Conservation (phyloP, 768 basidiomycete species). For the Paxillus involutus region DNA sequence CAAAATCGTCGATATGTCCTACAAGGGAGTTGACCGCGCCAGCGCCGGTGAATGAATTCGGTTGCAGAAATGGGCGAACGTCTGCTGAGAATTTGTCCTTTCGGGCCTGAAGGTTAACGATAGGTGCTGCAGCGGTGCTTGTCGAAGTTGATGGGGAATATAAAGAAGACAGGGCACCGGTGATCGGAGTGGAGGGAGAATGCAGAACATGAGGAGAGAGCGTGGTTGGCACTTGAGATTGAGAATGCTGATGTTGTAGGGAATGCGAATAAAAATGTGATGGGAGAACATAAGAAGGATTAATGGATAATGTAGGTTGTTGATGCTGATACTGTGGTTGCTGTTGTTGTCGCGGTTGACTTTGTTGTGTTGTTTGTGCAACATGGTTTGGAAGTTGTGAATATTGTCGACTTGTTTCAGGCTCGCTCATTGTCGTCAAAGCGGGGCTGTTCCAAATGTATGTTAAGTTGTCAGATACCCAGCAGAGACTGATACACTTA, state of each 20-base stretch:
- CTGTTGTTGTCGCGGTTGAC: conserved; percentile 35
- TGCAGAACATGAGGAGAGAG: conserved; percentile 72
- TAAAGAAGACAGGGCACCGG: conserved; percentile 37
- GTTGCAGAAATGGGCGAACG: conserved; percentile 56
- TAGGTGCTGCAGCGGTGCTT: conserved; percentile 27
- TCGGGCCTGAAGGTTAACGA: conserved; percentile 48
- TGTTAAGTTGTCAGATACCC: conserved; percentile 12
- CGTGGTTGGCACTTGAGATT: conserved; percentile 53
- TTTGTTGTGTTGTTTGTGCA: conserved; percentile 32
- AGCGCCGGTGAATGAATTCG: conserved; percentile 65
- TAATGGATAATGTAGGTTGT: conserved; percentile 42
- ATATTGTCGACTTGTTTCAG: conserved; percentile 46
- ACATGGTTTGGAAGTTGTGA: conserved; percentile 42
- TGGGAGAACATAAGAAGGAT: conserved; percentile 39
- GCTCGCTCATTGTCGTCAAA: conserved; percentile 56
- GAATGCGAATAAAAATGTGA: conserved; percentile 38
- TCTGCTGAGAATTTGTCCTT: conserved; percentile 52
- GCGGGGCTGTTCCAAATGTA: conserved; percentile 45
- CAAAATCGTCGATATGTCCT: conserved; percentile 56
- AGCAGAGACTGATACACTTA: conserved; percentile 34
- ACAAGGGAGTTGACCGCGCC: conserved; percentile 66
- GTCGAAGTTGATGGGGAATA: conserved; percentile 33
- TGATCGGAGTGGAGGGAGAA: conserved; percentile 44
- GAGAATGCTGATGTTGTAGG: conserved; percentile 26
- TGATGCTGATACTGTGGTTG: conserved; percentile 40